These are phyloP conservation scores for Mycothermus thermophilus DNA, from an alignment of 495 filamentous ascomycete genomes.

Conservation along the genomic window DNA sequence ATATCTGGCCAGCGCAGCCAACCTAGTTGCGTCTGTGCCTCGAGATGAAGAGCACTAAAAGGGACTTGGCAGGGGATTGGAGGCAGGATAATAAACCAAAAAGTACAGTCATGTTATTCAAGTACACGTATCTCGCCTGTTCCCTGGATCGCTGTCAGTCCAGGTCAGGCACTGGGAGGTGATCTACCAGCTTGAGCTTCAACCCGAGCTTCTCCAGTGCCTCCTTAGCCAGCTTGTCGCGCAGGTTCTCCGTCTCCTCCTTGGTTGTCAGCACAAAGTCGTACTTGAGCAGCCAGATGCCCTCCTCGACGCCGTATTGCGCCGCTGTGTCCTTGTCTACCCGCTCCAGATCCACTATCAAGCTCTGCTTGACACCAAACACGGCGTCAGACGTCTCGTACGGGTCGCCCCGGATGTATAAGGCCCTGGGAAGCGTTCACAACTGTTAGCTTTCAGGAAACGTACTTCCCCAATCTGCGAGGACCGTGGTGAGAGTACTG, in stretches of 20 bases:
- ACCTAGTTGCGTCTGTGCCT: conserved; percentile 26
- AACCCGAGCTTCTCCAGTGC: conserved; percentile 59
- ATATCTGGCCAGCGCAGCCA: conserved; percentile 40
- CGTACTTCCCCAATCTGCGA: no score
- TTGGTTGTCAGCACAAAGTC: conserved; percentile 65
- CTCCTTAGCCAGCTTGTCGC: conserved; percentile 55
- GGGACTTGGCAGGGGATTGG: no score
- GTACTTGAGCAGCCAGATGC: conserved; percentile 48
- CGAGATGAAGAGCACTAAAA: conserved; percentile 24
- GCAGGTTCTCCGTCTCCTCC: conserved; percentile 53
- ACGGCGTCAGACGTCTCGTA: conserved; percentile 88
- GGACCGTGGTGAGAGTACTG: conserved; percentile 28
- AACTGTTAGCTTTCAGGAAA: conserved; percentile 1
- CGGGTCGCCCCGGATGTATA: conserved; percentile 72
- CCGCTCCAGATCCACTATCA: conserved; percentile 57
- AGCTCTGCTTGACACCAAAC: conserved; percentile 79
- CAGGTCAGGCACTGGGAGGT: conserved; percentile 59
- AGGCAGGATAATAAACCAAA: no score
- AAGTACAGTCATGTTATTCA: no score
- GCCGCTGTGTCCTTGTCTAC: conserved; percentile 46
- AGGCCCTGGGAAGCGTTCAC: conserved; percentile 36
- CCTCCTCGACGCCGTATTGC: conserved; percentile 55
- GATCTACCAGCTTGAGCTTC: conserved; percentile 65
- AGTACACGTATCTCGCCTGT: no score
- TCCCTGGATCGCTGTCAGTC: no score